phyloP scores from a whole-genome alignment of 495 filamentous ascomycete species.

The Peziza echinospora region DNA sequence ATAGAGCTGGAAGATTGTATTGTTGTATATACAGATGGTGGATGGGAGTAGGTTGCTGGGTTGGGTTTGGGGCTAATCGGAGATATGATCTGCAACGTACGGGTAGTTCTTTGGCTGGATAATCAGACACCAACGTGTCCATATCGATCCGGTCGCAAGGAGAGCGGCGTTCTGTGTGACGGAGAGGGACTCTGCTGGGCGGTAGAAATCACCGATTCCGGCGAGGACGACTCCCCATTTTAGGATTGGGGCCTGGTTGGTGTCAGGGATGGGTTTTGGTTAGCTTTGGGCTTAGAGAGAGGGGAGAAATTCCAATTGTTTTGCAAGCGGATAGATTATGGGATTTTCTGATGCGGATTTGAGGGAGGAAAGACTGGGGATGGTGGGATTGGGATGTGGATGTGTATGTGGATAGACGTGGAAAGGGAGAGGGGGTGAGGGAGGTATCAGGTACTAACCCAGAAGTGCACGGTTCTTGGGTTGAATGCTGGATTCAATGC shows the following conservation, averaged over 20 bases:
- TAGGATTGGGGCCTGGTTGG: constrained; percentile 78
- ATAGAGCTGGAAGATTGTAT: too few species aligned
- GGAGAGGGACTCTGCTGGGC: constrained; percentile 81
- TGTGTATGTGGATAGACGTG: not conserved
- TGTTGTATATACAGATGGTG: too few species aligned
- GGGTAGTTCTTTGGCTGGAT: constrained; percentile 83
- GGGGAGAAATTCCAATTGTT: too few species aligned
- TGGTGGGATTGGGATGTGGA: not conserved
- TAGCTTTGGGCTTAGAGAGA: not conserved
- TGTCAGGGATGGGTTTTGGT: not conserved
- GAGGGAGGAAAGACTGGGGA: too few species aligned
- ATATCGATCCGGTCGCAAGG: constrained; percentile 76
- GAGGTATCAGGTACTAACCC: constrained; percentile 31
- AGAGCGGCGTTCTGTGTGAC: constrained; percentile 77
- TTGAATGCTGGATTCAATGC: constrained; percentile 19
- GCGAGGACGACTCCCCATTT: constrained; percentile 92
- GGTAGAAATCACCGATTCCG: constrained; percentile 74
- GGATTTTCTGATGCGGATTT: too few species aligned
- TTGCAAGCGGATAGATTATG: too few species aligned
- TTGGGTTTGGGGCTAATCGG: too few species aligned
- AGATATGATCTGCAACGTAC: constrained; percentile 39
- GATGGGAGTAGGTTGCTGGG: too few species aligned
- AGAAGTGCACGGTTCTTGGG: constrained; percentile 90
- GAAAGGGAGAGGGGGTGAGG: not conserved
- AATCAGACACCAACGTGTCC: constrained; percentile 96